Percentiles rank a stretch among this genome's conserved stretches.
phyloP scores from a whole-genome alignment of 495 filamentous ascomycete genomes.

The Aspergillus panamensis region DNA sequence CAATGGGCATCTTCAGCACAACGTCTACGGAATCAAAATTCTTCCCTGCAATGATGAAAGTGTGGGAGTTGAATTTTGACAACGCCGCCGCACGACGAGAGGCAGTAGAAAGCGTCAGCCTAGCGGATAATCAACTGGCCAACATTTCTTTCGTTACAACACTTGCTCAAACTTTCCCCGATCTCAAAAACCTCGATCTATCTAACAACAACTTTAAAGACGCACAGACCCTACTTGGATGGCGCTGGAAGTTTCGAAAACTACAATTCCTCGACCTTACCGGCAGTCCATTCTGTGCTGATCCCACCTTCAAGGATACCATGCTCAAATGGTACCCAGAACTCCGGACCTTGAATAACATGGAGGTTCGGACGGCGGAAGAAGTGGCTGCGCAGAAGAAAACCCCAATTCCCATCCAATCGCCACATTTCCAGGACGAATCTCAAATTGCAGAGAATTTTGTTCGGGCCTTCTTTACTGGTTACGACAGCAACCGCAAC shows the following conservation, averaged over 20 bases:
- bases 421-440: constrained; percentile 72
- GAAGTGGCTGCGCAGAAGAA: constrained; percentile 55
- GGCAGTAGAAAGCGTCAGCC: constrained; percentile 69
- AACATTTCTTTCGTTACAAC: constrained; percentile 65
- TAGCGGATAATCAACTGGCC: constrained; percentile 71
- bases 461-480: constrained; percentile 66
- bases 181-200: constrained; percentile 79
- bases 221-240: constrained; percentile 54
- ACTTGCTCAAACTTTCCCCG: constrained; percentile 72
- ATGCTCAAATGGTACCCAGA: constrained; percentile 77
- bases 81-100: constrained; percentile 61
- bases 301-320: constrained; percentile 62
- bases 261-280: constrained; percentile 75
- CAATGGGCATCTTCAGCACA: constrained; percentile 71
- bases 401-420: constrained; percentile 63
- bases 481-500: constrained; percentile 70
- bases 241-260: constrained; percentile 72
- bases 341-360: constrained; percentile 66
- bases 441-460: constrained; percentile 71
- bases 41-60: constrained; percentile 82
- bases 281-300: constrained; percentile 67
- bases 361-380: constrained; percentile 65
- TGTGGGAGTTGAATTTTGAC: constrained; percentile 70
- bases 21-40: constrained; percentile 75
- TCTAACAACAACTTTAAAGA: constrained; percentile 72